These are phyloP conservation scores for Didymosphaeria variabile DNA, from an alignment of 2,329 filamentous ascomycete genomes.

Conservation along the genomic window DNA sequence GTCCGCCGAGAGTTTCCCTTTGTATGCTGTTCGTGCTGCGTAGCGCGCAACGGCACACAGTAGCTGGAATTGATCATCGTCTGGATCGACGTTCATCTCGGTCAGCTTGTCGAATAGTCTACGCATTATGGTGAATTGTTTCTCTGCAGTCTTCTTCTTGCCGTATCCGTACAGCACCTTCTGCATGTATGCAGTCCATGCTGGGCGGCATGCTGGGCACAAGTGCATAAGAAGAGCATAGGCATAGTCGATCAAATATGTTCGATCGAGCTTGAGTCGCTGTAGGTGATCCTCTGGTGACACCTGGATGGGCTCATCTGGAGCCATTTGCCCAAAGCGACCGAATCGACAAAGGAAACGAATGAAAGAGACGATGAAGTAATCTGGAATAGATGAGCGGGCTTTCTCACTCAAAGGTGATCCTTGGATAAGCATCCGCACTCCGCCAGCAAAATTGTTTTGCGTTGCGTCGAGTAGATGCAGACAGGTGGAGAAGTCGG, in stretches of 20 bases:
- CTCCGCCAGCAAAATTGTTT: slow-evolving; percentile 28
- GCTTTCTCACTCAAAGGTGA: slow-evolving; percentile 20
- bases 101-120: slow-evolving; percentile 38
- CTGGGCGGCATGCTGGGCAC: slow-evolving; percentile 35
- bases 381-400: slow-evolving; percentile 26
- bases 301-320: slow-evolving; percentile 17
- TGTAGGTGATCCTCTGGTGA: slow-evolving; percentile 27
- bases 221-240: slow-evolving; percentile 36
- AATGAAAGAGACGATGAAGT: slow-evolving; percentile 42
- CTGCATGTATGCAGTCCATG: slow-evolving; percentile 42
- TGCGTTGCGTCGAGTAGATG: slow-evolving; percentile 30
- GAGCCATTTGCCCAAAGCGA: slow-evolving; percentile 22
- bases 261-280: slow-evolving; percentile 27
- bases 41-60: slow-evolving; percentile 46
- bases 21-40: slow-evolving; percentile 35
- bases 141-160: slow-evolving; percentile 1
- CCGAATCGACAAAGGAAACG: slow-evolving; percentile 44
- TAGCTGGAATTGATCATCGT: slow-evolving; percentile 40
- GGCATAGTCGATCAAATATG: slow-evolving; percentile 44
- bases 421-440: slow-evolving; percentile 34
- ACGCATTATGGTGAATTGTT: slow-evolving; percentile 36
- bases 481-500: slow-evolving; percentile 31
- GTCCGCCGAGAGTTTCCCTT: slow-evolving; percentile 17
- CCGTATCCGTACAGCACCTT: slow-evolving; percentile 27
- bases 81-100: slow-evolving; percentile 42